Evolutionary conservation across 2,329 filamentous ascomycete species (phyloP).

Genomic region (Periconia sp.): DNA sequence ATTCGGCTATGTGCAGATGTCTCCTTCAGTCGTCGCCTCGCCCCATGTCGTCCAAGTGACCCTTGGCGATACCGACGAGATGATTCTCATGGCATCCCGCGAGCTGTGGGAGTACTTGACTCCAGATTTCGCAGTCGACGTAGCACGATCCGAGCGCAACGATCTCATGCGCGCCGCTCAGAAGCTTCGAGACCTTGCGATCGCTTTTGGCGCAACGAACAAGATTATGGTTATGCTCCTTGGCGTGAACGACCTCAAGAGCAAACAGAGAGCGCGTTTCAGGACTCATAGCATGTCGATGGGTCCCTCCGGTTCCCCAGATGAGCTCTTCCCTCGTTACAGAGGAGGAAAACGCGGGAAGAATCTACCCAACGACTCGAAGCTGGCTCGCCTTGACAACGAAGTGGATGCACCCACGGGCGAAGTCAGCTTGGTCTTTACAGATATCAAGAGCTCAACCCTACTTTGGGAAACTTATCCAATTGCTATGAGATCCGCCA

Average conservation of each 20-base stretch:
- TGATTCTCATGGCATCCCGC: conserved; percentile 86
- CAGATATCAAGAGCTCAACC: conserved; percentile 98
- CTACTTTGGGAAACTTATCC: conserved; percentile 95
- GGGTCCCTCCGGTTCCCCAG: conserved; percentile 75
- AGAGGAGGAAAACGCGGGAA: conserved; percentile 66
- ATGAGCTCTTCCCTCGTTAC: conserved; percentile 70
- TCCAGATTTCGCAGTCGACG: conserved; percentile 88
- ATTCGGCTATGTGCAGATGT: conserved; percentile 92
- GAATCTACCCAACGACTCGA: conserved; percentile 76
- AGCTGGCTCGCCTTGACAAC: conserved; percentile 82
- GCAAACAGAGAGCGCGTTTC: conserved; percentile 76
- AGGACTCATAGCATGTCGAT: conserved; percentile 85
- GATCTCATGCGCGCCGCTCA: conserved; percentile 96
- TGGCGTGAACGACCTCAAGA: conserved; percentile 88
- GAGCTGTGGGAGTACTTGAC: conserved; percentile 96
- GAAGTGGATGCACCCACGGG: conserved; percentile 92
- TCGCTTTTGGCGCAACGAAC: conserved; percentile 89
- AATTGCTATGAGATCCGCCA: conserved; percentile 93
- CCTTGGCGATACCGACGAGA: conserved; percentile 88
- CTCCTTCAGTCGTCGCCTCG: conserved; percentile 90
- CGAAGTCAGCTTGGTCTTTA: conserved; percentile 93
- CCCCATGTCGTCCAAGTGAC: conserved; percentile 81
- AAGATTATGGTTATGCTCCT: conserved; percentile 99
- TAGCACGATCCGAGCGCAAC: conserved; percentile 81
- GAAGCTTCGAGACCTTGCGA: conserved; percentile 91